Percentiles rank a stretch among this genome's conserved stretches.
These are phyloP conservation scores for Fusarium circinatum DNA, from an alignment of 2,329 filamentous ascomycete species.

Conservation along the genomic window DNA sequence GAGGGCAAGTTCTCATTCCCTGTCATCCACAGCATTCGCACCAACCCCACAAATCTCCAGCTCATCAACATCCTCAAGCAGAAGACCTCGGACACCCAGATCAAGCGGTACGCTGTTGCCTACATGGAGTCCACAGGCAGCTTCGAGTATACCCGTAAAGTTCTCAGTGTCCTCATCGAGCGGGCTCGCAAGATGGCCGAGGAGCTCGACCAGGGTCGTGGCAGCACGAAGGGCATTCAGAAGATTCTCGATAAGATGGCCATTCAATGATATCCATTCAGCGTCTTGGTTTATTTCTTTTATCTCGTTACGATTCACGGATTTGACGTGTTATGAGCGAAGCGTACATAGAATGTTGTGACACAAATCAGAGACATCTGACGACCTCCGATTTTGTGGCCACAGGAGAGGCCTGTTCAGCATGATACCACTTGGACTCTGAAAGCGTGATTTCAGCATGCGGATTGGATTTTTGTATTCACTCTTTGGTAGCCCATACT, in stretches of 20 bases:
- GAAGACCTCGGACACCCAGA: conserved; percentile 84
- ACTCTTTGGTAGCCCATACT: neutral
- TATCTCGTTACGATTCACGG: conserved; percentile 8
- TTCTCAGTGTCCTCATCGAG: conserved; percentile 70
- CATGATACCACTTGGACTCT: conserved; percentile 32
- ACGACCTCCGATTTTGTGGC: conserved; percentile 16
- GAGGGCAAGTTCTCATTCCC: conserved; percentile 98
- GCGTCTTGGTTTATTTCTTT: neutral
- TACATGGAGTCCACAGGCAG: conserved; percentile 93
- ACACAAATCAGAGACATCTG: conserved; percentile 28
- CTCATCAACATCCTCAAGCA: conserved; percentile 94
- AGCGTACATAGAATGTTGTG: conserved; percentile 42
- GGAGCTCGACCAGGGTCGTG: conserved; percentile 70
- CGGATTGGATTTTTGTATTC: conserved; percentile 18
- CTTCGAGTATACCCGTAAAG: conserved; percentile 84
- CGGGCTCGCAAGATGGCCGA: conserved; percentile 72
- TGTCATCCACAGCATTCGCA: conserved; percentile 90
- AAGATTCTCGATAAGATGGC: conserved; percentile 76
- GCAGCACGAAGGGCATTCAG: conserved; percentile 67
- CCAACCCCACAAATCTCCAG: conserved; percentile 77
- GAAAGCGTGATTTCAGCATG: neutral
- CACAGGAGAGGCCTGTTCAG: conserved; percentile 17
- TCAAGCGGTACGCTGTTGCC: conserved; percentile 88
- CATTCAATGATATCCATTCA: conserved; percentile 32
- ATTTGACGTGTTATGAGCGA: conserved; percentile 39